Conservation (phyloP, 176 grass and related monocot genomes). For the Oryza longistaminata region DNA sequence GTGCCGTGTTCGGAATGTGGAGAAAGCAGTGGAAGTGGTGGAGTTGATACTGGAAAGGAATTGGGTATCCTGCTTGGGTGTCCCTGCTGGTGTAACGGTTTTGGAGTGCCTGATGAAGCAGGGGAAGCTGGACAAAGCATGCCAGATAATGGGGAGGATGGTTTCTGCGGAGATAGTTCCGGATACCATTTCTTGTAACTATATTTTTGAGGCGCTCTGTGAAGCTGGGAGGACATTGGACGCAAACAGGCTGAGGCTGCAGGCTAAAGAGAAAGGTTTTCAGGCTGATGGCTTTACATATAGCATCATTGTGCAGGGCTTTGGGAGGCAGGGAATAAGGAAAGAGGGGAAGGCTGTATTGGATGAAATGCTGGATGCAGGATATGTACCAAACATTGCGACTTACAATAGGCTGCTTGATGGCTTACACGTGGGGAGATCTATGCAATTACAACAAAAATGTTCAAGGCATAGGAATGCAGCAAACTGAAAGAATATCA, state of each 20-base stretch:
- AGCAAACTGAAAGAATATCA: not conserved
- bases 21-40: conserved; percentile 55
- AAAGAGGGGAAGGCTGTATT: conserved; percentile 65
- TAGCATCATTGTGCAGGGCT: conserved; percentile 63
- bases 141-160: conserved; percentile 56
- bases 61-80: conserved; percentile 34
- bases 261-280: conserved; percentile 64
- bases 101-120: conserved; percentile 54
- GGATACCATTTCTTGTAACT: conserved; percentile 61
- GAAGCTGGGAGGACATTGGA: conserved; percentile 51
- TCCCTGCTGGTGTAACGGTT: conserved; percentile 54
- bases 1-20: conserved; percentile 41
- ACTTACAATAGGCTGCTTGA: conserved; percentile 71
- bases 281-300: conserved; percentile 47
- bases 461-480: not conserved
- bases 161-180: conserved; percentile 51
- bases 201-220: conserved; percentile 65
- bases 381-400: conserved; percentile 75
- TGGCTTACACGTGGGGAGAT: conserved; percentile 40
- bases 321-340: conserved; percentile 64
- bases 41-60: conserved; percentile 56
- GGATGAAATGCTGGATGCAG: conserved; percentile 78
- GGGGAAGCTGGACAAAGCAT: conserved; percentile 47
- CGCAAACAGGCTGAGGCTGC: conserved; percentile 49
- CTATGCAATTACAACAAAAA: not conserved